These are phyloP conservation scores for Mycena polygramma DNA, from an alignment of 768 basidiomycete species.

Conservation along the genomic window DNA sequence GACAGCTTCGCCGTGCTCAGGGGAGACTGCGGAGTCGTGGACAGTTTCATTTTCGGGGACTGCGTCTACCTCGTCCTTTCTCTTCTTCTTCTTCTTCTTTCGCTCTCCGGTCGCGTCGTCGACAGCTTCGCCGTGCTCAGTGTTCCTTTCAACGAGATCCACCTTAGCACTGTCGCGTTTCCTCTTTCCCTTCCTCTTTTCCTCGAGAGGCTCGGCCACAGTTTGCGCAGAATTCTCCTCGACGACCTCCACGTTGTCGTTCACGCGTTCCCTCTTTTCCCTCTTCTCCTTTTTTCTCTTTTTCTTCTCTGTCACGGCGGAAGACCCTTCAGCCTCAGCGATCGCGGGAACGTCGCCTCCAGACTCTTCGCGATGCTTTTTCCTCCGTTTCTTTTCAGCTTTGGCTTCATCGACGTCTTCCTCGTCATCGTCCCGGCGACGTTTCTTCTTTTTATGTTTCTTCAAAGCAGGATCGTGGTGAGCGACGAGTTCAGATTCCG, in stretches of 20 bases:
- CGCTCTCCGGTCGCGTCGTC: conserved; percentile 5
- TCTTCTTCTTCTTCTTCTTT: conserved; percentile 46
- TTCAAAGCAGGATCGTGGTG: conserved; percentile 23
- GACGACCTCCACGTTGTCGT: conserved; percentile 26
- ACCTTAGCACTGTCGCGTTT: conserved; percentile 43
- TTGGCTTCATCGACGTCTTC: conserved; percentile 38
- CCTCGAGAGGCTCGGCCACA: conserved; percentile 28
- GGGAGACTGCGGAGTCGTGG: neutral
- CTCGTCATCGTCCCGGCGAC: conserved; percentile 41
- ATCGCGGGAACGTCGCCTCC: neutral
- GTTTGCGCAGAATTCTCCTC: neutral
- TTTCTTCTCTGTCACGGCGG: conserved; percentile 15
- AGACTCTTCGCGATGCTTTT: conserved; percentile 24
- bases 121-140: neutral
- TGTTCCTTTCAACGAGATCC: conserved; percentile 4
- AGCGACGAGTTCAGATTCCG: conserved; percentile 11
- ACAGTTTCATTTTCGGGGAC: neutral
- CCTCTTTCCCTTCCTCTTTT: conserved; percentile 30
- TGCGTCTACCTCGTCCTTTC: neutral
- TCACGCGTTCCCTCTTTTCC: conserved; percentile 13
- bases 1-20: neutral
- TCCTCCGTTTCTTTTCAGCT: conserved; percentile 47
- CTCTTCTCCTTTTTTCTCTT: conserved; percentile 27
- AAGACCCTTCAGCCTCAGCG: neutral
- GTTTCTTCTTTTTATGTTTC: conserved; percentile 56